Conservation (phyloP, 768 basidiomycete genomes). For the Candolleomyces efflorescens region DNA sequence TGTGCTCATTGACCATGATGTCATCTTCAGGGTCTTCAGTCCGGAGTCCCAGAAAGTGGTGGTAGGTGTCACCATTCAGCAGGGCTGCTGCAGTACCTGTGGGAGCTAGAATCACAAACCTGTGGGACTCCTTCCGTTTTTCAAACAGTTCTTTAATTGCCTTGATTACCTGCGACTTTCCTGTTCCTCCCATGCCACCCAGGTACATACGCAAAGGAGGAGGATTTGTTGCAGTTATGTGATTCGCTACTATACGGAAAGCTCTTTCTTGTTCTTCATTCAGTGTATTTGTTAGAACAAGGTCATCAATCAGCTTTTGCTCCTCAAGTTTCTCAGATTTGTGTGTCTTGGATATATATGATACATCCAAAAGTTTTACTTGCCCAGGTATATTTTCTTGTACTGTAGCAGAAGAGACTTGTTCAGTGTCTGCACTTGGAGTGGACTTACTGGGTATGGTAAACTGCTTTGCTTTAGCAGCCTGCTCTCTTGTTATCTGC, state of each 20-base stretch:
- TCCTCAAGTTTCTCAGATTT: not conserved
- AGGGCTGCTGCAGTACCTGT: slow-evolving; percentile 1
- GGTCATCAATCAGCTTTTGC: not conserved
- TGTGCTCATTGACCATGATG: not conserved
- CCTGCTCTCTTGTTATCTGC: too few species aligned
- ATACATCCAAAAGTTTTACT: too few species aligned
- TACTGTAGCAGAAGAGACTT: too few species aligned
- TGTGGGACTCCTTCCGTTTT: not conserved
- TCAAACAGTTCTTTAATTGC: not conserved
- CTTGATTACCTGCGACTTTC: not conserved
- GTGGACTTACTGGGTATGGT: too few species aligned
- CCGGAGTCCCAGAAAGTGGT: slow-evolving; percentile 25
- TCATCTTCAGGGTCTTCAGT: not conserved
- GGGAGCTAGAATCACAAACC: not conserved
- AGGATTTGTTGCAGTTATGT: not conserved
- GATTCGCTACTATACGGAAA: slow-evolving; percentile 18
- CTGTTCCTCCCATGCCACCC: slow-evolving; percentile 5
- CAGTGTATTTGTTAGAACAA: not conserved
- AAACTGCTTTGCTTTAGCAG: too few species aligned
- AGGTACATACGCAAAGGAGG: not conserved
- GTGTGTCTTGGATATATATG: not conserved
- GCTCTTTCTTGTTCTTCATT: slow-evolving; percentile 21
- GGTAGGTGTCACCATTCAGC: slow-evolving; percentile 13
- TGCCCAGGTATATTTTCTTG: too few species aligned
- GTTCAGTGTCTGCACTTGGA: not conserved